Conservation (phyloP, 495 filamentous ascomycete species). For the Hypoxylon cercidicola region DNA sequence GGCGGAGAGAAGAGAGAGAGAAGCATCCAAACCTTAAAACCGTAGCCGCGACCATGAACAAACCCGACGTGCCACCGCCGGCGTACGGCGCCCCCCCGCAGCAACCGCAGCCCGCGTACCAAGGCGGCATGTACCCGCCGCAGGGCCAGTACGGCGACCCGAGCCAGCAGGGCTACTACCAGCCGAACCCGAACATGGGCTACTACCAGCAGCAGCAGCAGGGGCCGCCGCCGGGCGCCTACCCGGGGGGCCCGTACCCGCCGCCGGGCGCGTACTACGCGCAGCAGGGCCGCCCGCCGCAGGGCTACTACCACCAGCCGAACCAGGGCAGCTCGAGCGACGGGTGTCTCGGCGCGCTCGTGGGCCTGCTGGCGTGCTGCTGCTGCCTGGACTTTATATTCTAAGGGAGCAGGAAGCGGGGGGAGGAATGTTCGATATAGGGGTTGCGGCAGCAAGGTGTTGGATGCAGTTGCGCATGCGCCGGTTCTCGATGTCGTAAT, state of each 20-base stretch:
- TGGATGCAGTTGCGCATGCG: neutral
- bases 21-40: no score
- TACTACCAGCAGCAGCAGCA: conserved; percentile 56
- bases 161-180: conserved; percentile 47
- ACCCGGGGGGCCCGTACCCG: conserved; percentile 23
- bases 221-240: conserved; percentile 24
- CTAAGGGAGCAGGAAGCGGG: conserved; percentile 34
- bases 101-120: conserved; percentile 46
- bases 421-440: neutral
- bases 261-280: conserved; percentile 37
- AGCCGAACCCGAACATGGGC: conserved; percentile 53
- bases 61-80: conserved; percentile 57
- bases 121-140: conserved; percentile 35
- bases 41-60: conserved; percentile 29
- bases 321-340: conserved; percentile 26
- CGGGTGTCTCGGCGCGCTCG: conserved; percentile 49
- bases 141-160: conserved; percentile 36
- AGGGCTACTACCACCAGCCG: conserved; percentile 36
- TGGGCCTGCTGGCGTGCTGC: conserved; percentile 58
- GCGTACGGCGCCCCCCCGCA: conserved; percentile 49
- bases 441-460: neutral
- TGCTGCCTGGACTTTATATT: conserved; percentile 61
- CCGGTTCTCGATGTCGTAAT: no score
- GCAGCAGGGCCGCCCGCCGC: conserved; percentile 32
- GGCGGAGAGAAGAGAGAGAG: no score